Base-by-base conservation (phyloP, 257 asterid genomes). In the Rauvolfia tetraphylla region DNA sequence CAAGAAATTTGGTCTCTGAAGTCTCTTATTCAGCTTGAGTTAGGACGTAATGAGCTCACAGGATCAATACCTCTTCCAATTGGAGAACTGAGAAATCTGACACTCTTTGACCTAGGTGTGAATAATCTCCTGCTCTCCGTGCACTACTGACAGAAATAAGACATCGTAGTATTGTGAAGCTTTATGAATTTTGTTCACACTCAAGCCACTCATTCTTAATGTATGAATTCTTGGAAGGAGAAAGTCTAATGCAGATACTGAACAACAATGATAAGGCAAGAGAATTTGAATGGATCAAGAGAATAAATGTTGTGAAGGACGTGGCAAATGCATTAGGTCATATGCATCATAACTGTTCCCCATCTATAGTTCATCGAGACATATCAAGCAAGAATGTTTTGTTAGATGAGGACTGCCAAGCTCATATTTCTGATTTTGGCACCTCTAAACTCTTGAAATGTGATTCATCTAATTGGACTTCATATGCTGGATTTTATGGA, bases 361-460 rank as follows among this genome's bases (percentile, higher is more conserved):
- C 86, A 78, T 76, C 86, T 18, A 78, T 84, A 15, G 59, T 86
- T 69, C 88, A 86, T 53, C 69, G 87, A 8, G 85, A 84, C 57
- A 72, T 84, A 78, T 75, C 85, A 10, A 71, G 85, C 79, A 84
- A 84, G 27, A 84, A 84, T 71, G n/a, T 84, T 8, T 71, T 84
- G 49, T 61, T 84, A n/a, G 83, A 84, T 62, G 49, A 10, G 7
- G 82, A 81, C 56, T 68, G 59, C 15, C 75, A 79, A 44, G 78
- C 84, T 36, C n/a, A n/a, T n/a, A n/a, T n/a, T n/a, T n/a, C n/a
- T 41, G 87, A 84, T 41, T 84, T 84, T 70, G 85, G 87, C 36
- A 79, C 82, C 12, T 85, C 87, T 4, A 84, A 65, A 70, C 27
- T 79, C 66, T 23, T 81, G 74, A 75, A 46, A 33, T 76, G 65